Evolutionary conservation across 1,284 basidiomycete species (phyloP).

Genomic region (Cutaneotrichosporon cutaneum): DNA sequence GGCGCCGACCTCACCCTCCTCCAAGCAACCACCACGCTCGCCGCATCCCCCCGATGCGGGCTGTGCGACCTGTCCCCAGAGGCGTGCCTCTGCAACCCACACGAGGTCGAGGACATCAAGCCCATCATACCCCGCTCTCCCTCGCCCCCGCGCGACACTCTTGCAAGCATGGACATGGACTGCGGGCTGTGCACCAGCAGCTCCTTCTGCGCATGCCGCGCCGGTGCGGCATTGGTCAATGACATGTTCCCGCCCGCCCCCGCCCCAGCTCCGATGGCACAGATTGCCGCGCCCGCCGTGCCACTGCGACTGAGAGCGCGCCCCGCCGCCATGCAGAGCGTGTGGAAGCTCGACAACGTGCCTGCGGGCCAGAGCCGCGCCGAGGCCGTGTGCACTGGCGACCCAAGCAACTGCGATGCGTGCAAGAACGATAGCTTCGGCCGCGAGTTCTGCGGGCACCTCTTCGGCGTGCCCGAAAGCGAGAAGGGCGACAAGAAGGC

Average conservation of each 20-base stretch:
- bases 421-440: constrained; percentile 55
- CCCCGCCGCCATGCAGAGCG: constrained; percentile 21
- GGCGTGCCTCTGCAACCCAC: constrained; percentile 40
- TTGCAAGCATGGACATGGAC: constrained; percentile 17
- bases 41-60: constrained; percentile 31
- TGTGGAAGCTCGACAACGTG: constrained; percentile 39
- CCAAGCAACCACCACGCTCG: neutral
- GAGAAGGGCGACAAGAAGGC: constrained; percentile 6
- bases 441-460: constrained; percentile 77
- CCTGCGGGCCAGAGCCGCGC: constrained; percentile 18
- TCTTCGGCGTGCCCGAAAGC: constrained; percentile 53
- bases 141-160: constrained; percentile 12
- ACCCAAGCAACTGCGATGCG: constrained; percentile 52
- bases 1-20: constrained; percentile 11
- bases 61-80: constrained; percentile 40
- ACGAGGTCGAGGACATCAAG: constrained; percentile 33
- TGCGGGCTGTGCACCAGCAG: constrained; percentile 46
- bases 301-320: constrained; percentile 23
- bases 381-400: constrained; percentile 51
- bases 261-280: neutral
- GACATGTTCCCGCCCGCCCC: neutral
- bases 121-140: constrained; percentile 33
- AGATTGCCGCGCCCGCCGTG: constrained; percentile 17
- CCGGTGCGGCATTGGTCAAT: constrained; percentile 16
- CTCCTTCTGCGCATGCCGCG: constrained; percentile 47